Base-by-base conservation (phyloP, 2,329 filamentous ascomycete genomes). In the Monosporascus sp. region DNA sequence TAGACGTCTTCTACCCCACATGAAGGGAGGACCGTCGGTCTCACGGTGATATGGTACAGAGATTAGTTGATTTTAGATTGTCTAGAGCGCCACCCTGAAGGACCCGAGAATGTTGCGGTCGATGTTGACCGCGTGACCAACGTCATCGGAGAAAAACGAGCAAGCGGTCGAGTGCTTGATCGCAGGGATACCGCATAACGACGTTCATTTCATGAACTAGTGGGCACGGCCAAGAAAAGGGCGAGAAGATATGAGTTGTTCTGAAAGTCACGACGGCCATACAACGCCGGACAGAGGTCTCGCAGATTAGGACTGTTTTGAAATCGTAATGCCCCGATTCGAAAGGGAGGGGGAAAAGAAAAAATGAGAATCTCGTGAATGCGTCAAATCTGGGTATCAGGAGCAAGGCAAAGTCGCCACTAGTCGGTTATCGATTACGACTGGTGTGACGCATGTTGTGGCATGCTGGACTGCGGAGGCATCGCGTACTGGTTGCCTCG, bases 381-480 rank as follows among this genome's bases (percentile, higher is more conserved):
- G 74, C 76, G 79, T 79, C 77, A 76, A 76, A 77, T 77, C 74
- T 76, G 78, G 80, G 80, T 82, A 83, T 84, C 76, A 77, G 72
- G 62, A 54, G 60, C 60, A 65, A 65, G 65, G 64, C 63, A 66
- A 57, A 60, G 50, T 68, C 65, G 61, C 67, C 63, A 63, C 63
- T 58, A 49, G 58, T 53, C 53, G 54, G 62, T 60, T 50, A 57
- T 62, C 60, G 54, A 65, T 76, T 77, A 91, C 73, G 87, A 86
- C 74, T 89, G 87, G 71, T 92, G 89, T 61, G 89, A 87, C 65
- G 89, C 86, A 74, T 90, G 89, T 65, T 91, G 88, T 54, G 88
- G 87, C 81, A 94, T 89, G 63, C 88, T 85, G 59, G 82, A 79
- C 69, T 89, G 86, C 51, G 87, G 81, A 51, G 88, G 87, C 85